Conservation (phyloP, 2,329 filamentous ascomycete genomes). For the Helotiales sp. region DNA sequence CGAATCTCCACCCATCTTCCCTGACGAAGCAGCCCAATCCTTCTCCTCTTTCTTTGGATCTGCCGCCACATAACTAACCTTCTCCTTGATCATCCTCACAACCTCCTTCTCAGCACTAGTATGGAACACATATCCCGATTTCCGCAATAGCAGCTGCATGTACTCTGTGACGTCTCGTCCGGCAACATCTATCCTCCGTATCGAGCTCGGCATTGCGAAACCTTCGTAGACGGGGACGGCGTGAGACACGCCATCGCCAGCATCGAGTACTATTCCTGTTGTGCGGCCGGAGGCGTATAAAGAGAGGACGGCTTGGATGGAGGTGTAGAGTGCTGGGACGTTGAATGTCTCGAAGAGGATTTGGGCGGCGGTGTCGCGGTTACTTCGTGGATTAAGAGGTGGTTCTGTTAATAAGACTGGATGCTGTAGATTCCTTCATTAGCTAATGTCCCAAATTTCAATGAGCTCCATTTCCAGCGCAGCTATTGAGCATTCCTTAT, state of each 20-base stretch:
- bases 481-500: not conserved
- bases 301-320: slow-evolving; percentile 94
- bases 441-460: not conserved
- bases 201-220: slow-evolving; percentile 94
- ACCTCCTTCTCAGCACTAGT: slow-evolving; percentile 99
- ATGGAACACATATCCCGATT: slow-evolving; percentile 93
- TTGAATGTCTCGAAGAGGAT: slow-evolving; percentile 99
- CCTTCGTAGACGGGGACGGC: slow-evolving; percentile 98
- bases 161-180: slow-evolving; percentile 96
- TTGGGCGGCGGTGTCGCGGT: slow-evolving; percentile 94
- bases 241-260: slow-evolving; percentile 95
- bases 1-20: slow-evolving; percentile 69
- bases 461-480: not conserved
- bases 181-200: slow-evolving; percentile 93
- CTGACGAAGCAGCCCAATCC: slow-evolving; percentile 76
- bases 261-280: slow-evolving; percentile 93
- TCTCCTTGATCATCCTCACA: slow-evolving; percentile 97
- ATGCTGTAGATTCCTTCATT: slow-evolving; percentile 59
- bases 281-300: slow-evolving; percentile 95
- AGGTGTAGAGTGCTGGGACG: slow-evolving; percentile 93
- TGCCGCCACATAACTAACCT: slow-evolving; percentile 85
- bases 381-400: slow-evolving; percentile 91
- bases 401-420: slow-evolving; percentile 96
- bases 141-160: slow-evolving; percentile 86
- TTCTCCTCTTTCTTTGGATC: slow-evolving; percentile 96